A percentile compares a stretch with the other conserved stretches of the same genome.
Evolutionary conservation across 192 early-diverging fungal genomes (phyloP).

Genomic region (Phycomyces blakesleeanus): DNA sequence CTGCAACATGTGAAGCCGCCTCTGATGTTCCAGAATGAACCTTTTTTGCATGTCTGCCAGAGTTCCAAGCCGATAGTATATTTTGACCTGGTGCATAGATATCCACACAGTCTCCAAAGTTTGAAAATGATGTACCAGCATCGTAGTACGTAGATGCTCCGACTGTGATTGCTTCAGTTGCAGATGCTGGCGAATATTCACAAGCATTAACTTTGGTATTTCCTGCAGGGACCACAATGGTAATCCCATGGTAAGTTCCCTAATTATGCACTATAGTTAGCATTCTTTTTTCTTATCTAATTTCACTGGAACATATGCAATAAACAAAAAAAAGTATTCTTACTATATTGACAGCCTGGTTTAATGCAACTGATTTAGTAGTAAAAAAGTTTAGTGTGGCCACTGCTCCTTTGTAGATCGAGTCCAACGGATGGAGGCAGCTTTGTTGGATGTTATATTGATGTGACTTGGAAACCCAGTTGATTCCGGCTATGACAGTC

Average conservation of each 20-base stretch:
- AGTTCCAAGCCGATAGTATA: conserved; percentile 79
- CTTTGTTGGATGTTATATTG: too few species aligned
- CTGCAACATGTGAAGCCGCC: conserved; percentile 89
- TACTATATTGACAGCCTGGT: too few species aligned
- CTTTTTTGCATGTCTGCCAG: conserved; percentile 67
- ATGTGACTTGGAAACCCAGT: conserved; percentile 24
- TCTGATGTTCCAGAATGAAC: conserved; percentile 92
- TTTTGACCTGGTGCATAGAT: conserved; percentile 83
- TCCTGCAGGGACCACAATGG: conserved; percentile 74
- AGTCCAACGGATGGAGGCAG: too few species aligned
- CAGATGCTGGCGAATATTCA: conserved; percentile 53
- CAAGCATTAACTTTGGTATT: conserved; percentile 67
- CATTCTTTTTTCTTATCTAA: too few species aligned
- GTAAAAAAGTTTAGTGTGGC: conserved; percentile 72
- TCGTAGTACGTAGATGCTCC: conserved; percentile 80
- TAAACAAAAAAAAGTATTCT: too few species aligned
- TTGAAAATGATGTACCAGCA: conserved; percentile 73
- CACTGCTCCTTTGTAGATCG: conserved; percentile 16
- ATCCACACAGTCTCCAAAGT: conserved; percentile 89
- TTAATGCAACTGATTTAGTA: too few species aligned
- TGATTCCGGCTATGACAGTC: conserved; percentile 39
- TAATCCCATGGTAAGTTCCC: conserved; percentile 55
- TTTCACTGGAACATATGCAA: too few species aligned
- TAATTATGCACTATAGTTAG: too few species aligned
- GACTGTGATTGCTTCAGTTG: conserved; percentile 74